These are phyloP conservation scores for Andrographis paniculata DNA, from an alignment of 305 asterid species.

Conservation along the genomic window DNA sequence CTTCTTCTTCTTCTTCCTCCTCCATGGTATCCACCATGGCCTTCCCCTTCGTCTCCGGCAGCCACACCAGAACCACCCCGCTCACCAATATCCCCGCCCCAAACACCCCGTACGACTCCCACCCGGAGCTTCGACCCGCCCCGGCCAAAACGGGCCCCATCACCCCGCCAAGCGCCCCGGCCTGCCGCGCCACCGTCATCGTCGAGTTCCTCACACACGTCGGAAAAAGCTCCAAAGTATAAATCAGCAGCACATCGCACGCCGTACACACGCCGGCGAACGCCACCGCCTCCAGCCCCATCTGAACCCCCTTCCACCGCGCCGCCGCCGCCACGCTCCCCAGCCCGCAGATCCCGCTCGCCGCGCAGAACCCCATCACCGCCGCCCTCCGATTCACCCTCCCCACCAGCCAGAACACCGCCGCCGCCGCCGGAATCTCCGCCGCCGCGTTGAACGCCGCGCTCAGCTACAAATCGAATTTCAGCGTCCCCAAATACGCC, in stretches of 20 bases:
- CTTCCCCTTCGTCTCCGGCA: constrained; percentile 30
- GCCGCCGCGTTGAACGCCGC: no score
- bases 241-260: constrained; percentile 15
- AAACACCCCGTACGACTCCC: constrained; percentile 25
- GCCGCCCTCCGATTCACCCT: constrained; percentile 22
- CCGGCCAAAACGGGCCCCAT: constrained; percentile 23
- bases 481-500: no score
- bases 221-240: constrained; percentile 24
- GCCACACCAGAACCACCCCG: constrained; percentile 25
- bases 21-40: constrained; percentile 17
- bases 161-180: constrained; percentile 19
- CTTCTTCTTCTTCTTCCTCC: no score
- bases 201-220: constrained; percentile 26
- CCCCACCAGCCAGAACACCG: constrained; percentile 14
- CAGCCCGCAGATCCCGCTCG: constrained; percentile 27
- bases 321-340: constrained; percentile 10
- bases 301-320: constrained; percentile 1
- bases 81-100: constrained; percentile 23
- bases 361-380: constrained; percentile 17
- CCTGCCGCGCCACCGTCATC: constrained; percentile 24
- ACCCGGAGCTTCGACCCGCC: constrained; percentile 12
- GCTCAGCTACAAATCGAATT: no score
- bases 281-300: constrained; percentile 18
- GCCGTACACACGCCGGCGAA: constrained; percentile 22
- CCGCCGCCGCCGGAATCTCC: no score